Base-by-base conservation (phyloP, 805 yeast genomes). In the Wickerhamomyces alni region DNA sequence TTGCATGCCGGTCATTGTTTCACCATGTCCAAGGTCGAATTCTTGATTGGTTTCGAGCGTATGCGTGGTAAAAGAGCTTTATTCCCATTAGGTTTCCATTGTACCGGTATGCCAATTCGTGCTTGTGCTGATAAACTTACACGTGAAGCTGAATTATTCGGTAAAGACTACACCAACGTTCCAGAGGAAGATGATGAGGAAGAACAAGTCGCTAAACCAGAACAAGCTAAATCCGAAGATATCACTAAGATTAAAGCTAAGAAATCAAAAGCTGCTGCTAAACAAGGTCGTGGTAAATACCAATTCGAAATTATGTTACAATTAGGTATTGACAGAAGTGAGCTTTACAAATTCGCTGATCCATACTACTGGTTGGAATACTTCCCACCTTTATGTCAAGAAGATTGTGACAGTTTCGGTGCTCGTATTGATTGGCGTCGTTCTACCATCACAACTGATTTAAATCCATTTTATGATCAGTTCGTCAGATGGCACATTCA, bases 391-490 rank as follows among this genome's bases (percentile, higher is more conserved):
- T 69, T 85, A 54, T 86, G 89, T 59, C 77, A 86, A 66, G 66
- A 67, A 33, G 93, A 91, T 63, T 93, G 95, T 57, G 71, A 76
- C 44, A 62, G 69, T 18, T 75, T 93, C 49, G 99, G 99, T 58
- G 85, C 94, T 35, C 81, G 96, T 63, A 87, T 93, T 47, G 99
- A 93, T 67, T 93, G 99, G 99, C 82, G 99, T 71, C 82, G 99
- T 63, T 85, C 96, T 28, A 78, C 83, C 68, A 81, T 93, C 52
- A 93, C 99, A 49, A 93, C 99, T 22, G 97, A 91, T 57, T 84
- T 80, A 60, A 93, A 93, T 63, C 94, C 93, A 32, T 93, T 85
- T 74, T 93, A 88, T 58, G 98, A 93, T 61, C 79, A 95, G 8
- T 93, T 93, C 59, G 81, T 91, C 41, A 80, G 91, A 71, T 93